Percentiles rank a stretch among this genome's conserved stretches.
These are phyloP conservation scores for Lasiosphaeria hispida DNA, from an alignment of 495 filamentous ascomycete species.

Conservation along the genomic window DNA sequence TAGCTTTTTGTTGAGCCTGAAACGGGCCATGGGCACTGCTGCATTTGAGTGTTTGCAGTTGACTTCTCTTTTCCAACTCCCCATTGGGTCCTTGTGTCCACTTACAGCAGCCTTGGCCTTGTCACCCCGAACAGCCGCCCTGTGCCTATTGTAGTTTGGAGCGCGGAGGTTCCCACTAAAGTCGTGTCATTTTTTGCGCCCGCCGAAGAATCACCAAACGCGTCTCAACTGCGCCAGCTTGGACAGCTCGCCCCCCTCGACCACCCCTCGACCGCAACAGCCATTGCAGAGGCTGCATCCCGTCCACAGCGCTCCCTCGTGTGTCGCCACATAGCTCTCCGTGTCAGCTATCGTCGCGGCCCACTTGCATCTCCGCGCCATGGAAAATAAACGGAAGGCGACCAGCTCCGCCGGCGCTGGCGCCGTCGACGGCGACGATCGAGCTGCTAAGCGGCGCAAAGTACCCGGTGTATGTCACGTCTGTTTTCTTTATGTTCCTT, in stretches of 20 bases:
- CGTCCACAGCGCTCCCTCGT: neutral
- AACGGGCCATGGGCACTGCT: too few species aligned
- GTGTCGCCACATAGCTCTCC: neutral
- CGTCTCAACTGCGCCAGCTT: slow-evolving; percentile 24
- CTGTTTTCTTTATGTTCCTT: slow-evolving; percentile 3
- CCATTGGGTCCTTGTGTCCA: too few species aligned
- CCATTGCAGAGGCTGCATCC: slow-evolving; percentile 20
- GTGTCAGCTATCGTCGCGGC: slow-evolving; percentile 1
- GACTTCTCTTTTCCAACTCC: too few species aligned
- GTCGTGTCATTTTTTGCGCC: slow-evolving; percentile 24
- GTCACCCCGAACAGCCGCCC: too few species aligned
- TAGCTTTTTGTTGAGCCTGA: too few species aligned
- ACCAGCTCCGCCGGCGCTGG: slow-evolving; percentile 37
- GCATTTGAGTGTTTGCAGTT: too few species aligned
- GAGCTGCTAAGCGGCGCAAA: slow-evolving; percentile 60
- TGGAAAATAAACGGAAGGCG: slow-evolving; percentile 71
- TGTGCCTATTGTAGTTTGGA: neutral
- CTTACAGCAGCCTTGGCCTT: neutral
- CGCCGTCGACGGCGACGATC: slow-evolving; percentile 48
- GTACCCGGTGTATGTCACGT: slow-evolving; percentile 35
- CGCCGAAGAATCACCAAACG: slow-evolving; percentile 19
- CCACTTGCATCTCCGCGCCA: slow-evolving; percentile 29
- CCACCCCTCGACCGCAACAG: slow-evolving; percentile 3
- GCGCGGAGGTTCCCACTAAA: slow-evolving; percentile 5
- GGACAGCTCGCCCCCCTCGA: slow-evolving; percentile 13